Conservation (phyloP, 129 eudicot genomes). For the Daucus carota region DH1_v3.0 NC_030387.2:36197501-36198000, state of each 20-base stretch:
- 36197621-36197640: not conserved
- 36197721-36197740: constrained; percentile 38
- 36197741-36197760: constrained; percentile 57
- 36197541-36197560: not conserved
- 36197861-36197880: not conserved
- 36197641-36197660: constrained; percentile 14
- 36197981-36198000: not conserved
- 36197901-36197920: not conserved
- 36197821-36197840: constrained; percentile 8
- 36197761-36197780: constrained; percentile 55
- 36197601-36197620: not conserved
- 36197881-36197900: not conserved
- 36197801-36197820: constrained; percentile 68
- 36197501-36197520: not conserved
- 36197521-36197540: not conserved
- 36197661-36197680: constrained; percentile 89
- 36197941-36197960: not conserved
- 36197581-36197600: not conserved
- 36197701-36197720: constrained; percentile 49
- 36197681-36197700: constrained; percentile 58
- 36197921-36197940: not conserved
- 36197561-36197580: not conserved
- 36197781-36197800: constrained; percentile 75
- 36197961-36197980: not conserved
- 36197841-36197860: not conserved